Evolutionary conservation across 768 basidiomycete species (phyloP), one percentile per base, ranked within the genome.

Genomic region (Podaxis sp.): DNA sequence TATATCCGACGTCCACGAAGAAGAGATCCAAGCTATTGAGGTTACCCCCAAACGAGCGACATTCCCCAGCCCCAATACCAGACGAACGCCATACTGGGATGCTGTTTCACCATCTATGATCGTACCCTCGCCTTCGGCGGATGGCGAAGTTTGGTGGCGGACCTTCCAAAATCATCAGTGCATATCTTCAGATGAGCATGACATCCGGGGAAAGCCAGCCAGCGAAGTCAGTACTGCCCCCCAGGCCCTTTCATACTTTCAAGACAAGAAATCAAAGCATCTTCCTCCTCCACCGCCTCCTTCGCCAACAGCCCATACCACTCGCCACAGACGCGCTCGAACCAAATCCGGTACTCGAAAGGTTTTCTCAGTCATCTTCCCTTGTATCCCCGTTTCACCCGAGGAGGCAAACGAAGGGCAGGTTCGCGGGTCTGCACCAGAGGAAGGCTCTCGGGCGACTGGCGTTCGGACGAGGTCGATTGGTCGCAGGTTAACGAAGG

Each of bases 291-390:
- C 19, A 51, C 49, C 58, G 8, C 53, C 53, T 4, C 7, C 22
- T 3, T 11, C 53, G 15, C 53, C 53, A 44, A 15, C 24, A 28
- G 2, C 6, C 28, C 49, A 12, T 4, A 3, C 44, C 24, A 15
- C 44, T 55, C 19, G 30, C 4, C 19, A n/a, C 7, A n/a, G 7
- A 63, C 3, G 39, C 17, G 9, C n/a, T 7, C 54, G 36, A 6
- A 40, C 46, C 3, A 36, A 36, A 3, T 48, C 46, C 4, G 36
- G 36, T 3, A 30, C 15, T 17, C 19, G 53, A 19, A 56, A 26
- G 13, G 7, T 63, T 36, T 46, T 63, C 40, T 56, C 61, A 2
- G 33, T 49, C 26, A 51, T 63, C 36, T 28, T 63, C 19, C 61
- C 61, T 5, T 63, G 61, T 38, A 56, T 63, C 26, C 61, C 61